These are phyloP conservation scores for Pestalotiopsis sp. DNA, from an alignment of 2,329 filamentous ascomycete species.

Conservation along the genomic window DNA sequence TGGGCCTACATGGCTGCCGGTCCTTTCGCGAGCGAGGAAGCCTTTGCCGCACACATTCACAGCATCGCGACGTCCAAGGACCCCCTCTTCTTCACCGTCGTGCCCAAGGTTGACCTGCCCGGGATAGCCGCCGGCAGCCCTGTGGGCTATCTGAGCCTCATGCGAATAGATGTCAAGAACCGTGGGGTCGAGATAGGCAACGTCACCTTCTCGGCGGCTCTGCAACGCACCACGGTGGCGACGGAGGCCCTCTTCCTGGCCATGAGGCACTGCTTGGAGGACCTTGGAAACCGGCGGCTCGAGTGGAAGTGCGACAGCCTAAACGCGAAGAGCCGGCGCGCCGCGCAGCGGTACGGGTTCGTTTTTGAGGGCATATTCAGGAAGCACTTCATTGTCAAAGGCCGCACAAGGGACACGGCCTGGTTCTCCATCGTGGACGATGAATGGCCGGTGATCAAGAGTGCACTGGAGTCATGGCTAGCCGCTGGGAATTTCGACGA, in stretches of 20 bases:
- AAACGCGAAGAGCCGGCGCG: conserved; percentile 55
- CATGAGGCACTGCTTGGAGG: conserved; percentile 54
- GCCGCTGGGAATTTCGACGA: conserved; percentile 54
- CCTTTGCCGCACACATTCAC: conserved; percentile 22
- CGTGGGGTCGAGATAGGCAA: conserved; percentile 59
- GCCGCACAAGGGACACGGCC: conserved; percentile 58
- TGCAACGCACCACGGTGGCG: conserved; percentile 57
- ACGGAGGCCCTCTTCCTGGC: conserved; percentile 63
- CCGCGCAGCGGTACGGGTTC: conserved; percentile 62
- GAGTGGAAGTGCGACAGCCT: conserved; percentile 67
- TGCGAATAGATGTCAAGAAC: conserved; percentile 51
- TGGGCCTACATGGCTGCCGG: conserved; percentile 27
- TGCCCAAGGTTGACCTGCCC: conserved; percentile 18
- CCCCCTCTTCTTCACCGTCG: conserved; percentile 27
- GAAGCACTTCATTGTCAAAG: conserved; percentile 63
- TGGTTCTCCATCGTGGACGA: conserved; percentile 62
- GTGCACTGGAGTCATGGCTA: conserved; percentile 57
- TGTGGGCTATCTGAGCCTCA: conserved; percentile 28
- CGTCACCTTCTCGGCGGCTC: conserved; percentile 49
- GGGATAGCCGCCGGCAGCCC: conserved; percentile 16
- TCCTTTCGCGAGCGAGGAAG: conserved; percentile 22
- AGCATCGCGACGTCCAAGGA: conserved; percentile 21
- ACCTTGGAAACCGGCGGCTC: conserved; percentile 56
- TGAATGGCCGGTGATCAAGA: conserved; percentile 56
- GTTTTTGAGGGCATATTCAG: conserved; percentile 61